Conservation (phyloP, 441 rosid genomes). For the Adansonia rubrostipa region DNA sequence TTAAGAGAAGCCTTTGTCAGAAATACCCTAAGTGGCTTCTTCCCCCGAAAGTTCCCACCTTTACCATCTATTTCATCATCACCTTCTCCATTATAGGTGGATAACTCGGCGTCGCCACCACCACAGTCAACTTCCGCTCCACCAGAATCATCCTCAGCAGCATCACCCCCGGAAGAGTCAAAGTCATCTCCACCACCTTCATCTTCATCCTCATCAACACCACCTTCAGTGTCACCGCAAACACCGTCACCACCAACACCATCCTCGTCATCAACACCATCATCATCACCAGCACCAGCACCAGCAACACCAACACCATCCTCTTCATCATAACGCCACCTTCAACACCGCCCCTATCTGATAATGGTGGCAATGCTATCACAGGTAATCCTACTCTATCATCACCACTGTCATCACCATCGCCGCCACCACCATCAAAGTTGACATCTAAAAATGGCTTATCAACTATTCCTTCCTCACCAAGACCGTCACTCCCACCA, state of each 20-base stretch:
- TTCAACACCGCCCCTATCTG: conserved; percentile 40
- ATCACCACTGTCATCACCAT: conserved; percentile 25
- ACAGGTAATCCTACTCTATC: conserved; percentile 24
- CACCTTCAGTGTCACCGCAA: not conserved
- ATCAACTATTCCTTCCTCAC: conserved; percentile 23
- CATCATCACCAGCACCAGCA: not conserved
- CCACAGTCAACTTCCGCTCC: no score
- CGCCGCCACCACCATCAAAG: conserved; percentile 23
- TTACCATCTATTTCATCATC: conserved; percentile 37
- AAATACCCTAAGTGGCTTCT: conserved; percentile 40
- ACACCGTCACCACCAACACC: not conserved
- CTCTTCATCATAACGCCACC: conserved; percentile 28
- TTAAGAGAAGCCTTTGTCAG: conserved; percentile 26
- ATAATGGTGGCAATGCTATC: conserved; percentile 26
- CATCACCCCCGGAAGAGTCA: no score
- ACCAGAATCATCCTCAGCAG: conserved; percentile 28
- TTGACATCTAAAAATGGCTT: conserved; percentile 18
- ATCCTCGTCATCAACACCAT: not conserved
- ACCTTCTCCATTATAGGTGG: not conserved
- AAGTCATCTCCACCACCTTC: conserved; percentile 26
- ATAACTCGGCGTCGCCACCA: conserved; percentile 4
- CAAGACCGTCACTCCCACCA: conserved; percentile 32
- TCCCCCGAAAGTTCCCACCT: conserved; percentile 15
- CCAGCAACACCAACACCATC: conserved; percentile 22
- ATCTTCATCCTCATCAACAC: not conserved